Evolutionary conservation across 2,329 filamentous ascomycete species (phyloP).

Genomic region (Colletotrichum sp.): DNA sequence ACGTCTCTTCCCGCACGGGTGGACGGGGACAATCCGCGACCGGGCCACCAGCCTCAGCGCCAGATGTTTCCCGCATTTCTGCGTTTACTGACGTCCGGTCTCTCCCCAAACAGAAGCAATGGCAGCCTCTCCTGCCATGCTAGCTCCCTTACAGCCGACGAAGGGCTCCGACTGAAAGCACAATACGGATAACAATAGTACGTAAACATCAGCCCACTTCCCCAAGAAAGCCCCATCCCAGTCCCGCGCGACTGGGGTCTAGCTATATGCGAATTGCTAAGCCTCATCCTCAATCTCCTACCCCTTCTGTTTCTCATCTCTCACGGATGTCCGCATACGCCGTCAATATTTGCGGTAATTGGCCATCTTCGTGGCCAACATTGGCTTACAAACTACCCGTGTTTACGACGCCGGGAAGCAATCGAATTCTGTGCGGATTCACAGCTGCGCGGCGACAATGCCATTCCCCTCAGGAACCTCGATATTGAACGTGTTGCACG

Average conservation of each 20-base stretch:
- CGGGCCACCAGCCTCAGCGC: neutral
- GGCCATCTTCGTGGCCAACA: neutral
- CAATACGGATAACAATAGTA: neutral
- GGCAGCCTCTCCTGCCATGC: neutral
- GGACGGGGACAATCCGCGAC: neutral
- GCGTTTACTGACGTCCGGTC: neutral
- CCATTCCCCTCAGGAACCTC: neutral
- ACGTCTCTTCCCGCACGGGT: neutral
- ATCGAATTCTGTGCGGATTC: neutral
- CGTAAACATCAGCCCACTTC: conserved; percentile 12
- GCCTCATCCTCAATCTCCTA: neutral
- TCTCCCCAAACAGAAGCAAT: neutral
- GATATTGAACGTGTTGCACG: neutral
- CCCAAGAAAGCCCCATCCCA: neutral
- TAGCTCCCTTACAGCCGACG: neutral
- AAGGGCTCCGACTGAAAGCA: neutral
- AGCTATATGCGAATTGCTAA: neutral
- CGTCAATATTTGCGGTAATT: neutral
- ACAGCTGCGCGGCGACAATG: neutral
- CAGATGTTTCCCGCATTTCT: neutral
- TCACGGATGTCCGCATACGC: conserved; percentile 3
- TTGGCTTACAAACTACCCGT: neutral
- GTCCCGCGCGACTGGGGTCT: neutral
- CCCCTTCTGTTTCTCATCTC: neutral
- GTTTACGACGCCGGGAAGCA: neutral